phyloP scores from a whole-genome alignment of 768 basidiomycete species.

The Sarcomyxa edulis region DNA sequence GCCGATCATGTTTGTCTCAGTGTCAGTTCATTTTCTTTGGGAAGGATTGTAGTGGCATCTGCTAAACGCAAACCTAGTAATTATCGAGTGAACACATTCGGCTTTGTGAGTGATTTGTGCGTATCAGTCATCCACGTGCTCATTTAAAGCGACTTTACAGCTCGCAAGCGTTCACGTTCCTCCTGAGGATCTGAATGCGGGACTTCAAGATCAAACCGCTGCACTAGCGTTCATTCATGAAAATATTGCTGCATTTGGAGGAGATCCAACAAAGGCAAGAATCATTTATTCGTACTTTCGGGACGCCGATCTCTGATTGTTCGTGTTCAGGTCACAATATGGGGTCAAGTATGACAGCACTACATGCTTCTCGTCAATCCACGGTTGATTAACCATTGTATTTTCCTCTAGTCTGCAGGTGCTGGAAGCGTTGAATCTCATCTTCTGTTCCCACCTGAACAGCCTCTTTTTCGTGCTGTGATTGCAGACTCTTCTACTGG shows the following conservation, averaged over 20 bases:
- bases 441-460: slow-evolving; percentile 34
- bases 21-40: slow-evolving; percentile 23
- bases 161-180: slow-evolving; percentile 41
- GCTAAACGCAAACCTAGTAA: slow-evolving; percentile 28
- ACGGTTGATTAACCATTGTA: too few species aligned
- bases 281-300: background rate
- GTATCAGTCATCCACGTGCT: background rate
- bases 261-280: slow-evolving; percentile 49
- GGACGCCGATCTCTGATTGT: background rate
- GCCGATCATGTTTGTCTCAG: slow-evolving; percentile 54
- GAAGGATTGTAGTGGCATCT: background rate
- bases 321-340: slow-evolving; percentile 41
- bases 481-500: slow-evolving; percentile 50
- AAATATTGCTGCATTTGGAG: slow-evolving; percentile 64
- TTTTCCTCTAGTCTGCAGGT: slow-evolving; percentile 40
- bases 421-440: slow-evolving; percentile 46
- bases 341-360: slow-evolving; percentile 39
- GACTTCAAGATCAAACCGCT: slow-evolving; percentile 53
- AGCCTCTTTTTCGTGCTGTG: slow-evolving; percentile 41
- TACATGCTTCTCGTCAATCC: background rate
- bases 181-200: slow-evolving; percentile 50
- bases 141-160: slow-evolving; percentile 15
- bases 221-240: slow-evolving; percentile 58
- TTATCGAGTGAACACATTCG: slow-evolving; percentile 54
- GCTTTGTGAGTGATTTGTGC: slow-evolving; percentile 34